Conservation (phyloP, 108 stramenopile species). For the Cyclostephanos tholiformis region DNA sequence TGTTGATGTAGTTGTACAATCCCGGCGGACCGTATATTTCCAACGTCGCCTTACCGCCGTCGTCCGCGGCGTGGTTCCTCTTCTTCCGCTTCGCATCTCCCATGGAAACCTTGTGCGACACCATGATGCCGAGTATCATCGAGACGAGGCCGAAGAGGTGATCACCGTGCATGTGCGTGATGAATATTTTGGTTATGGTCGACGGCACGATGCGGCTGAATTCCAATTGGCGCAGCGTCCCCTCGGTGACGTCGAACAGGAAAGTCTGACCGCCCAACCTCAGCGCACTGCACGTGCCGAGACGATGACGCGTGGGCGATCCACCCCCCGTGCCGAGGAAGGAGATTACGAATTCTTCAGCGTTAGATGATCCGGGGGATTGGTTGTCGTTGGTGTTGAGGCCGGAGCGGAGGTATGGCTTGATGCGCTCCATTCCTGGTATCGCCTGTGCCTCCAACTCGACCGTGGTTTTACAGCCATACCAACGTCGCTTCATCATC, state of each 20-base stretch:
- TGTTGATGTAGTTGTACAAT: conserved; percentile 76
- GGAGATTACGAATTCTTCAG: conserved; percentile 53
- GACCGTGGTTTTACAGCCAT: conserved; percentile 7
- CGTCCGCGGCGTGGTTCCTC: neutral
- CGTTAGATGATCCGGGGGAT: neutral
- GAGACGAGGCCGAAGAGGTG: conserved; percentile 91
- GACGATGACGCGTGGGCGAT: conserved; percentile 46
- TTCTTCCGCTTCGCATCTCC: conserved; percentile 23
- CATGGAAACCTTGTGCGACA: conserved; percentile 21
- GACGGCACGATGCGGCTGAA: conserved; percentile 37
- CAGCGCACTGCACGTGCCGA: conserved; percentile 57
- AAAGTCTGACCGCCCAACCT: conserved; percentile 58
- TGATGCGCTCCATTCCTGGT: conserved; percentile 10
- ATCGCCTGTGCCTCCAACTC: neutral
- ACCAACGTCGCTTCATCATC: neutral
- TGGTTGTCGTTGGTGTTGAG: neutral
- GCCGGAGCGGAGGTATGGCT: conserved; percentile 17
- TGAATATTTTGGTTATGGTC: conserved; percentile 68
- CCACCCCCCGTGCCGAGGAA: conserved; percentile 84
- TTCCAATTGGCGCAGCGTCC: conserved; percentile 80
- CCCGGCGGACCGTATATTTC: conserved; percentile 85
- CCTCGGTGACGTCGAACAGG: conserved; percentile 93
- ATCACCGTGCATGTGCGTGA: conserved; percentile 95
- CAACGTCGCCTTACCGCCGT: conserved; percentile 27
- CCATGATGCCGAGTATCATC: conserved; percentile 57